Conservation (phyloP, 768 basidiomycete genomes). For the Pulveroboletus sp. region DNA sequence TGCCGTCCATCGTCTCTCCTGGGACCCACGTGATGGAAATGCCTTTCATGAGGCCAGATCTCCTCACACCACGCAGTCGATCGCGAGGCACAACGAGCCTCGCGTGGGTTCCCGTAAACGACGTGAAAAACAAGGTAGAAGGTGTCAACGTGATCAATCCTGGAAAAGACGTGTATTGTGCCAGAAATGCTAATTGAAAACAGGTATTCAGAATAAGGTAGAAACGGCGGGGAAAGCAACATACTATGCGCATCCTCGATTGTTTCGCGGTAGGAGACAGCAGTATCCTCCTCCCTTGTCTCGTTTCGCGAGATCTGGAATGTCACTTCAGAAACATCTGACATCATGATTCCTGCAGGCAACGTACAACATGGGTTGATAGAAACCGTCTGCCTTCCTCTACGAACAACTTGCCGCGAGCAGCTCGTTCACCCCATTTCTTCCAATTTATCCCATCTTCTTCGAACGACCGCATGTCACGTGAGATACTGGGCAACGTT, state of each 20-base stretch:
- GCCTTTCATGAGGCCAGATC: slow-evolving; percentile 51
- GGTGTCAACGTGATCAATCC: slow-evolving; percentile 60
- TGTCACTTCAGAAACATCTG: background rate
- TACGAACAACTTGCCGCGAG: slow-evolving; percentile 43
- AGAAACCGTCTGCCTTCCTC: slow-evolving; percentile 42
- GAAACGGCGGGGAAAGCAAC: slow-evolving; percentile 5
- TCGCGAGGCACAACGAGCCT: slow-evolving; percentile 45
- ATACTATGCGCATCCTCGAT: slow-evolving; percentile 35
- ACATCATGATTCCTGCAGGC: slow-evolving; percentile 10
- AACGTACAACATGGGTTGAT: slow-evolving; percentile 38
- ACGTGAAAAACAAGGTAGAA: slow-evolving; percentile 51
- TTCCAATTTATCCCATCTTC: slow-evolving; percentile 46
- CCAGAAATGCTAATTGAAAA: slow-evolving; percentile 50
- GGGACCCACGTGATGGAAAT: slow-evolving; percentile 46
- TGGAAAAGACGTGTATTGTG: slow-evolving; percentile 51
- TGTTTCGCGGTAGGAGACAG: background rate
- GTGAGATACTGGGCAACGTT: background rate
- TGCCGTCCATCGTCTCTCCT: slow-evolving; percentile 22
- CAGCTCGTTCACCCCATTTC: slow-evolving; percentile 52
- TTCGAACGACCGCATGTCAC: slow-evolving; percentile 3
- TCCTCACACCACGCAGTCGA: slow-evolving; percentile 55
- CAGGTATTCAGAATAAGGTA: background rate
- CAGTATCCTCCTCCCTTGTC: slow-evolving; percentile 2
- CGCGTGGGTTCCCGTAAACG: slow-evolving; percentile 45
- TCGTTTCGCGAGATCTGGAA: slow-evolving; percentile 10